Evolutionary conservation across 2,329 filamentous ascomycete genomes (phyloP), one percentile per base, ranked within the genome.

Genomic region (Passalora sequoiae): DNA sequence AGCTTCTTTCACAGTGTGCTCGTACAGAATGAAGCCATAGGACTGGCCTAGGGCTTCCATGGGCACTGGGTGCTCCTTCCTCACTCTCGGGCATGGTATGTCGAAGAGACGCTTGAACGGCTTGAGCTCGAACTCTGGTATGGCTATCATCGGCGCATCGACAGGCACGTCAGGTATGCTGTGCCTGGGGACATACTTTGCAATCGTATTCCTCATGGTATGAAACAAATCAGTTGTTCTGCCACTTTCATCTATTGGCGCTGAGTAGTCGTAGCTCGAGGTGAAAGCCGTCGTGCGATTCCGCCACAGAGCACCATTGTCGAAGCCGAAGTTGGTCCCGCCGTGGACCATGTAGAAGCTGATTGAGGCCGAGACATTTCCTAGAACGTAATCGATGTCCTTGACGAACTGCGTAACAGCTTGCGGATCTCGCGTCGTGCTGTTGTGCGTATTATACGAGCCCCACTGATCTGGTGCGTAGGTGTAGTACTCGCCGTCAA

Each of bases 321-420:
- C 59, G 46, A 74, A 72, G 0, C 64, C 73, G 46, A 69, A 75
- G 44, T 74, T 75, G 2, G 72, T 75, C 1, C 72, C 73, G 3
- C 73, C 73, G 47, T 76, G 72, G 46, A 75, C 70, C 72, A 75
- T 75, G 54, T 74, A 75, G 41, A 76, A 53, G 55, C 66, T 73
- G 46, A 76, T 70, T 0, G 70, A 71, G 35, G 54, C 51, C 4
- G 46, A 50, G n/a, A 45, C 44, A 21, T 55, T 58, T 13, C 54
- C 52, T 2, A 59, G 49, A 15, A 59, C 52, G 31, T 54, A 60
- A 22, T 58, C 53, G 7, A 59, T 44, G 39, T 59, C 57, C 16
- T 55, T 49, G 3, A 55, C 47, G 22, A 55, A 53, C 16, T 46
- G 43, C 22, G 47, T 41, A 22, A 58, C 52, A 15, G 41, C 51